Conservation (phyloP, 306 rosid species). For the Quillaja saponaria region DNA sequence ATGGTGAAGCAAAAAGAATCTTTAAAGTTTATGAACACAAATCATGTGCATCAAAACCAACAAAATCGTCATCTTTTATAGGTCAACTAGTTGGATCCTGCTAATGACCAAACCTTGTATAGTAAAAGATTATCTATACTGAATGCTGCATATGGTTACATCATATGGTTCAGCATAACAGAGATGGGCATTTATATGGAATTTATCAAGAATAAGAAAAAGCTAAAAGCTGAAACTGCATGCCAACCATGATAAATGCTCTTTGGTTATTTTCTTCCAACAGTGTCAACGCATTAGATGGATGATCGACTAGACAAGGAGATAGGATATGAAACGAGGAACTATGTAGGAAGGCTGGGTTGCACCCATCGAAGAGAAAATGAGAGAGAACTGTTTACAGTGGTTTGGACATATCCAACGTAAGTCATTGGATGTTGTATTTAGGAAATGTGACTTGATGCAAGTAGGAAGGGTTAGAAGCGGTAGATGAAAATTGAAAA, state of each 20-base stretch:
- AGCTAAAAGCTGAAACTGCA: background rate
- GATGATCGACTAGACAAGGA: too few species aligned
- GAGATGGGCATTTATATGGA: conserved; percentile 2
- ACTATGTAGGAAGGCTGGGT: too few species aligned
- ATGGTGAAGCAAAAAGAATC: conserved; percentile 11
- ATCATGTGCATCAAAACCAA: background rate
- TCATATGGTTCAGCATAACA: conserved; percentile 1
- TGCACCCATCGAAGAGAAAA: too few species aligned
- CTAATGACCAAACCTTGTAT: background rate
- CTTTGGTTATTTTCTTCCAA: background rate
- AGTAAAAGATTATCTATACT: background rate
- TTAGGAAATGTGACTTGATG: too few species aligned
- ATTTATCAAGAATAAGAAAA: background rate
- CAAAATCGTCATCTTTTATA: background rate
- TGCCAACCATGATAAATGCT: conserved; percentile 16
- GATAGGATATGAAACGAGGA: too few species aligned
- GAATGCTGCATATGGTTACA: background rate
- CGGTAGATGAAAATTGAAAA: too few species aligned
- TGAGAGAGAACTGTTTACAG: too few species aligned
- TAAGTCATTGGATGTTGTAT: too few species aligned
- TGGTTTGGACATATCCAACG: too few species aligned
- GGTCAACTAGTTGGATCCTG: background rate
- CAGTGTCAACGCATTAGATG: conserved; percentile 8
- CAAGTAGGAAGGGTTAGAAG: too few species aligned
- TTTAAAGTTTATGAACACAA: background rate